Percentiles rank a stretch among this genome's conserved stretches.
phyloP scores from a whole-genome alignment of 176 grass and related monocot species.

The Musa schizocarpa region DNA sequence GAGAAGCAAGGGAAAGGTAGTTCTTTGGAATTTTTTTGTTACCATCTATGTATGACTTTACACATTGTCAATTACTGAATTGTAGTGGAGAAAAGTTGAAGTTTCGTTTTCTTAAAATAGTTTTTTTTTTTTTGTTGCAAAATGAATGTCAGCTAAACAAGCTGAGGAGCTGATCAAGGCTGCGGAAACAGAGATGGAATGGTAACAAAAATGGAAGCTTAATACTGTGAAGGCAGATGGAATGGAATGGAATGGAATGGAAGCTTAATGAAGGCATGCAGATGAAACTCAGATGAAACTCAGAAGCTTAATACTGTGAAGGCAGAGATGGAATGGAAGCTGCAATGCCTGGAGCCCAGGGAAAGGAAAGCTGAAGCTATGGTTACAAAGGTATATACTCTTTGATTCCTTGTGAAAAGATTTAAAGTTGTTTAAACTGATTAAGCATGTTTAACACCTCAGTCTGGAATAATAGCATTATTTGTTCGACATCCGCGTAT shows the following conservation, averaged over 20 bases:
- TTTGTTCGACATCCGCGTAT: no score
- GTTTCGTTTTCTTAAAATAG: background rate
- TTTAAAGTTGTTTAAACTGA: background rate
- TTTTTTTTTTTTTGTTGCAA: background rate
- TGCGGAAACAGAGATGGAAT: conserved; percentile 58
- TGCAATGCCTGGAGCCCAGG: conserved; percentile 35
- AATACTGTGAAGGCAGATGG: no score
- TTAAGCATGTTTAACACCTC: background rate
- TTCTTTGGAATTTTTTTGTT: conserved; percentile 4
- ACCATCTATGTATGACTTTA: conserved; percentile 9
- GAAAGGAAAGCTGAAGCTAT: conserved; percentile 40
- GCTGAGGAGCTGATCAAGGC: conserved; percentile 35
- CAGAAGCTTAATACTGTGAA: conserved; percentile 36
- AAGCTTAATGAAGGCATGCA: no score
- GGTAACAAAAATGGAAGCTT: background rate
- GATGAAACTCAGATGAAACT: conserved; percentile 24
- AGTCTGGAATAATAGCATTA: no score
- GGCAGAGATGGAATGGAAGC: conserved; percentile 53
- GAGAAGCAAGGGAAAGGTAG: conserved; percentile 73
- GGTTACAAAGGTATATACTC: conserved; percentile 37
- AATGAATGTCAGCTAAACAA: conserved; percentile 27
- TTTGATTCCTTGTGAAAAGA: conserved; percentile 1
- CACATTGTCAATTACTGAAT: background rate
- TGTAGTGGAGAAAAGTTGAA: background rate
- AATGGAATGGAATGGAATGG: no score